Evolutionary conservation across 495 filamentous ascomycete species (phyloP).

Genomic region (Cetradonia linearis): DNA sequence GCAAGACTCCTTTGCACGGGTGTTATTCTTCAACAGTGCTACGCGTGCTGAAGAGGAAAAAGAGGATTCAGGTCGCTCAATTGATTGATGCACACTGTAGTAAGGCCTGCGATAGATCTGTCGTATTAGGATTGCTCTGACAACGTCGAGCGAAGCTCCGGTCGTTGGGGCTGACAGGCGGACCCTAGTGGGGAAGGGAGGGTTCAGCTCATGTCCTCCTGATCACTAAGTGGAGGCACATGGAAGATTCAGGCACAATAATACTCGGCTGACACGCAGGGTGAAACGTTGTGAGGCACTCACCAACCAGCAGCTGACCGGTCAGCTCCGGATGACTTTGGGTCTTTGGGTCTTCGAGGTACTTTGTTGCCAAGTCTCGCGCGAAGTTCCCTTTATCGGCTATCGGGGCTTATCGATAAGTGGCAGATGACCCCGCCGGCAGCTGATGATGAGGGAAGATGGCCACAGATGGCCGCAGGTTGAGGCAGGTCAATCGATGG

Average conservation of each 20-base stretch:
- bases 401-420: constrained; percentile 16
- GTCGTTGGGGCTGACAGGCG: not conserved
- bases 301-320: not conserved
- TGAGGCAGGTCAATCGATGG: not conserved
- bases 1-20: not conserved
- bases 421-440: constrained; percentile 10
- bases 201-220: constrained; percentile 16
- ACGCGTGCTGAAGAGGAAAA: not conserved
- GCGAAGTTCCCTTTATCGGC: constrained; percentile 15
- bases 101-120: not conserved
- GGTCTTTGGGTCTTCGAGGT: not conserved
- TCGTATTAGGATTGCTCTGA: not conserved
- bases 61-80: not conserved
- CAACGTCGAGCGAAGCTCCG: not conserved
- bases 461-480: not conserved
- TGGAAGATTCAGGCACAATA: constrained; percentile 8
- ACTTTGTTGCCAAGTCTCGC: not conserved
- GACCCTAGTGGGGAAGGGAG: constrained; percentile 3
- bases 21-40: not conserved
- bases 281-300: not conserved
- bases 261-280: not conserved
- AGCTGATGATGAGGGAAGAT: not conserved
- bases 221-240: constrained; percentile 5
- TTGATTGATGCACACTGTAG: not conserved
- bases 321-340: not conserved